A percentile compares a stretch with the other conserved stretches of the same genome.
phyloP scores from a whole-genome alignment of 345 rosid species.

The Bruguiera gymnorhiza region DNA sequence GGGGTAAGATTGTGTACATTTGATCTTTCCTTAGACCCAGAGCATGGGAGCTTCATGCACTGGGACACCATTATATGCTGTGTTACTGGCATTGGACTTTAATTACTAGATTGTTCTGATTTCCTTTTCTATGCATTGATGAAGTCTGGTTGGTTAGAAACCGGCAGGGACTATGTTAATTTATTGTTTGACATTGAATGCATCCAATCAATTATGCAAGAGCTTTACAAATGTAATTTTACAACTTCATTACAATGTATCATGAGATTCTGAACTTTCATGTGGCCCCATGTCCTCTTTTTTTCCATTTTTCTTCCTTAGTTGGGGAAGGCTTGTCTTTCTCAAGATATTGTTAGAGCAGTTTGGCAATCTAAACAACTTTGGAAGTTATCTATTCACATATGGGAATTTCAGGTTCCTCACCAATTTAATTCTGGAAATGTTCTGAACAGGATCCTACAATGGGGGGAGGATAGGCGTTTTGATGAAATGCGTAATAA shows the following conservation, averaged over 20 bases:
- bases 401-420: too few relatives aligned
- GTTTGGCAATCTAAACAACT: not conserved
- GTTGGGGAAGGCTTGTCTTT: not conserved
- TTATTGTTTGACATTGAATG: too few relatives aligned
- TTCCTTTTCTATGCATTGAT: not conserved
- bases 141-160: too few relatives aligned
- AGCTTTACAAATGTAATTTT: too few relatives aligned
- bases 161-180: too few relatives aligned
- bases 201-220: too few relatives aligned
- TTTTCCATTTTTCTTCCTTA: not conserved
- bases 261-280: too few relatives aligned
- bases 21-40: too few relatives aligned
- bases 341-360: not conserved
- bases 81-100: not conserved
- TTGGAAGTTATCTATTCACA: not conserved
- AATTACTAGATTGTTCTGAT: not conserved
- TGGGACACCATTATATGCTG: too few relatives aligned
- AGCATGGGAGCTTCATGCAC: too few relatives aligned
- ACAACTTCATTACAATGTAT: too few relatives aligned
- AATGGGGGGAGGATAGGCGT: conserved; percentile 95
- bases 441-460: conserved; percentile 56
- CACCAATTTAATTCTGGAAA: not conserved
- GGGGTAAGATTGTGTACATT: too few relatives aligned
- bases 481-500: conserved; percentile 79
- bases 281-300: not conserved